Base-by-base conservation (phyloP, 2,329 filamentous ascomycete species). In the Sporothrix protearum region DNA sequence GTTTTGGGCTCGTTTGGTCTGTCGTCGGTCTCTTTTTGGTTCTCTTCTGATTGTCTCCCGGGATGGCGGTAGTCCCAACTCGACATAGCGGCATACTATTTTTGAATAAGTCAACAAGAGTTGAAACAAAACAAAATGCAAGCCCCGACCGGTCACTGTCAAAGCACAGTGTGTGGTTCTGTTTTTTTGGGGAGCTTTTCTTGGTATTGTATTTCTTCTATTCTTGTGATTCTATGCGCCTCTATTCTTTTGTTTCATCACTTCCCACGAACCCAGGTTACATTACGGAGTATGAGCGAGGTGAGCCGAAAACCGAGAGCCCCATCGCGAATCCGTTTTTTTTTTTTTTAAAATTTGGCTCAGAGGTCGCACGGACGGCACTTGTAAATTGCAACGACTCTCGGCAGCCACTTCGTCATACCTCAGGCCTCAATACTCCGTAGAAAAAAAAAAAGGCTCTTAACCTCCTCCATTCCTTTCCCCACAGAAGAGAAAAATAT, bases 401-500 rank as follows among this genome's bases (percentile, higher is more conserved):
- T 42, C 57, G 33, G 57, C 57, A 63, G 57, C 57, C 57, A 39
- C 57, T 16, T 19, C 57, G 57, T 63, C 57, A 42, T 42, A 28
- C 22, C 3, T 8, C 14, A 30, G 30, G n/a, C 55, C 16, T 61
- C 39, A n/a, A 42, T 36, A 9, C 36, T 36, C 9, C 36, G 36
- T 2, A 42, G 39, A 12, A 42, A 8, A 12, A 42, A 10, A 42
- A 42, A 12, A 42, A 42, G 14, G 39, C 66, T 25, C 57, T 63
- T 42, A 25, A 14, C n/a, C 49, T 9, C 45, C 28, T 53, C 39
- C 64, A 67, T 67, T 67, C 64, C 64, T 68, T 53, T 68, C 66
- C 64, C 66, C 66, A 68, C 66, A 68, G n/a, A 66, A n/a, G n/a
- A n/a, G n/a, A 66, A 19, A 64, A 14, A 30, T 33, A 30, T 33